These are phyloP conservation scores for Tausonia pullulans DNA, from an alignment of 1,284 basidiomycete genomes.

Conservation along the genomic window DNA sequence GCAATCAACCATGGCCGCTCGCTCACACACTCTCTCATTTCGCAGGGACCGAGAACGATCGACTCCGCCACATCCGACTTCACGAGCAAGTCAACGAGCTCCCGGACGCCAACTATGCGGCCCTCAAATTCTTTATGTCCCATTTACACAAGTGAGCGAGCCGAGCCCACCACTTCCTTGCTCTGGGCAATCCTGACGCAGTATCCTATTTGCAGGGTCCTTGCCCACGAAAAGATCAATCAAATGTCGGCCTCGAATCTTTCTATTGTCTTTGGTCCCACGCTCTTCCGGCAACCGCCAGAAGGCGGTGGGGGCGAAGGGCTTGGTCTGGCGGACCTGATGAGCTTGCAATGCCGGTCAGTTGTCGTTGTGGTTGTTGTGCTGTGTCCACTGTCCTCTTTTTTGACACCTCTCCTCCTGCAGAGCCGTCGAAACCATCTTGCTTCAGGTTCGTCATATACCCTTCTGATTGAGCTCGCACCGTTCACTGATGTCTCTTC, in stretches of 20 bases:
- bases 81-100: conserved; percentile 97
- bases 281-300: conserved; percentile 59
- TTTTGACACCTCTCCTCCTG: conserved; percentile 11
- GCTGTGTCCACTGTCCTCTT: not conserved
- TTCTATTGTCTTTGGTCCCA: conserved; percentile 95
- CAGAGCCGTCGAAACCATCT: conserved; percentile 73
- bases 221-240: conserved; percentile 62
- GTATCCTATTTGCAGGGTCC: conserved; percentile 45
- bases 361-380: conserved; percentile 78
- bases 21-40: not conserved
- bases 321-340: conserved; percentile 27
- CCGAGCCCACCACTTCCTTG: not conserved
- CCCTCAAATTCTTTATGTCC: conserved; percentile 88
- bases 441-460: conserved; percentile 44
- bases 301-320: conserved; percentile 29
- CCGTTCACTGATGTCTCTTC: too few relatives aligned
- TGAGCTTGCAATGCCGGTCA: conserved; percentile 53
- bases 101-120: conserved; percentile 96
- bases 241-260: conserved; percentile 91
- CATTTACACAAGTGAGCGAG: conserved; percentile 68
- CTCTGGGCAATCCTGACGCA: not conserved
- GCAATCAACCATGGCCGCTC: not conserved
- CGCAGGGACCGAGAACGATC: conserved; percentile 81
- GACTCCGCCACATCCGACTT: conserved; percentile 82
- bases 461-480: too few relatives aligned